Conservation (phyloP, 2,329 filamentous ascomycete species). For the Cladorrhinum sp. region DNA sequence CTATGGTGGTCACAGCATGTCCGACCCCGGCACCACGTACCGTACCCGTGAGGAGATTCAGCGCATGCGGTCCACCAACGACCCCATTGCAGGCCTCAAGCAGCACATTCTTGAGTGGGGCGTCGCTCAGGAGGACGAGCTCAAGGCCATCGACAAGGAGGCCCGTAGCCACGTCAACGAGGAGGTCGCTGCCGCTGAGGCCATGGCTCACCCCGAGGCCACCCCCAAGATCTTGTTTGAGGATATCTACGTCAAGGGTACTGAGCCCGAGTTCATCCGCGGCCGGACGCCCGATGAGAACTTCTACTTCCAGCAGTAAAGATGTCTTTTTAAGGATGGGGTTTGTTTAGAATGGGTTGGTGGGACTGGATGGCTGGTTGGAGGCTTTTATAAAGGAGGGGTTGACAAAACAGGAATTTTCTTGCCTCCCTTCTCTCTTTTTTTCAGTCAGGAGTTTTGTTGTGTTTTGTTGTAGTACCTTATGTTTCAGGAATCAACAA, state of each 20-base stretch:
- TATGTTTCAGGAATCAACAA: not conserved
- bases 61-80: conserved; percentile 98
- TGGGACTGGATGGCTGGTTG: not conserved
- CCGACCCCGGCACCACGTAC: conserved; percentile 98
- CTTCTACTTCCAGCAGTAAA: conserved; percentile 68
- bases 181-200: conserved; percentile 87
- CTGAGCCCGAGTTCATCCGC: conserved; percentile 83
- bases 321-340: not conserved
- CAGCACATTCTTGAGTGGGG: conserved; percentile 97
- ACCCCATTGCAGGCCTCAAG: conserved; percentile 97
- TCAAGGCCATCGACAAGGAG: conserved; percentile 95
- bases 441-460: not conserved
- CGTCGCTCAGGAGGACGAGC: conserved; percentile 86
- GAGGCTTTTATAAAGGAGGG: not conserved
- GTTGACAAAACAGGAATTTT: not conserved
- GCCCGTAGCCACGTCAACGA: conserved; percentile 80
- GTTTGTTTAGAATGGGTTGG: not conserved
- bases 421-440: not conserved
- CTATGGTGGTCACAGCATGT: conserved; percentile 99
- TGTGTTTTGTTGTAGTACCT: not conserved
- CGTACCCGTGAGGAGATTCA: conserved; percentile 98
- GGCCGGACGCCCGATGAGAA: conserved; percentile 90
- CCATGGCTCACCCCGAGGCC: conserved; percentile 76
- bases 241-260: conserved; percentile 90
- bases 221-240: conserved; percentile 85